These are phyloP conservation scores for Neurospora sp. DNA, from an alignment of 495 filamentous ascomycete genomes.

Conservation along the genomic window DNA sequence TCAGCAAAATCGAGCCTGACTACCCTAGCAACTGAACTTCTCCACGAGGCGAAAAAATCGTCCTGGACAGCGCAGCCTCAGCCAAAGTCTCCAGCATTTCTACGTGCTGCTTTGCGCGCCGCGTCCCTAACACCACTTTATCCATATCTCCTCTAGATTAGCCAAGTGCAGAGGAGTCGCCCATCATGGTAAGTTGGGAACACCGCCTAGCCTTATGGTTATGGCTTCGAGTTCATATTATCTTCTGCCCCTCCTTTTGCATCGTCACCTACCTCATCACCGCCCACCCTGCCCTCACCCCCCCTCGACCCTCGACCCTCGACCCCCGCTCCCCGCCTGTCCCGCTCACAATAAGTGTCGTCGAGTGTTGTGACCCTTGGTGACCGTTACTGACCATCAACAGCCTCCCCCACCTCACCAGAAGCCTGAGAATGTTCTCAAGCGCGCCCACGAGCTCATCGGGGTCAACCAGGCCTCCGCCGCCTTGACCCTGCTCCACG, in stretches of 20 bases:
- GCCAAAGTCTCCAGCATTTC: constrained; percentile 24
- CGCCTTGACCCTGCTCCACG: constrained; percentile 89
- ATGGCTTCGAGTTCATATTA: background rate
- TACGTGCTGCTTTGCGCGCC: constrained; percentile 20
- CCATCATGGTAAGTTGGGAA: constrained; percentile 29
- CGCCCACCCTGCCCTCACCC: background rate
- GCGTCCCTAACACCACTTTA: constrained; percentile 4
- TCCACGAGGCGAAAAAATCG: constrained; percentile 27
- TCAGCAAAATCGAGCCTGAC: constrained; percentile 11
- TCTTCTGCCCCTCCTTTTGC: constrained; percentile 1
- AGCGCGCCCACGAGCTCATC: constrained; percentile 96
- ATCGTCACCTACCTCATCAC: constrained; percentile 5
- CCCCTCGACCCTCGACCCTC: background rate
- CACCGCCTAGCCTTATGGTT: background rate
- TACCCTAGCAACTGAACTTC: constrained; percentile 7
- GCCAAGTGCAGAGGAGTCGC: constrained; percentile 27
- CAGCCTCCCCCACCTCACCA: constrained; percentile 95
- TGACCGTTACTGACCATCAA: background rate
- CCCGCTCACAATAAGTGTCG: constrained; percentile 10
- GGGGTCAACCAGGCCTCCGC: constrained; percentile 88
- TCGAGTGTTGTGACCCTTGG: background rate
- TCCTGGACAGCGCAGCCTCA: constrained; percentile 17
- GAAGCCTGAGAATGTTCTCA: constrained; percentile 98
- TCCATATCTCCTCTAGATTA: constrained; percentile 20
- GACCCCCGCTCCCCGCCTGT: background rate